Evolutionary conservation across 352 stramenopile genomes (phyloP), one percentile per base, ranked within the genome.

Genomic region (Phytopythium chamaehyphon): DNA sequence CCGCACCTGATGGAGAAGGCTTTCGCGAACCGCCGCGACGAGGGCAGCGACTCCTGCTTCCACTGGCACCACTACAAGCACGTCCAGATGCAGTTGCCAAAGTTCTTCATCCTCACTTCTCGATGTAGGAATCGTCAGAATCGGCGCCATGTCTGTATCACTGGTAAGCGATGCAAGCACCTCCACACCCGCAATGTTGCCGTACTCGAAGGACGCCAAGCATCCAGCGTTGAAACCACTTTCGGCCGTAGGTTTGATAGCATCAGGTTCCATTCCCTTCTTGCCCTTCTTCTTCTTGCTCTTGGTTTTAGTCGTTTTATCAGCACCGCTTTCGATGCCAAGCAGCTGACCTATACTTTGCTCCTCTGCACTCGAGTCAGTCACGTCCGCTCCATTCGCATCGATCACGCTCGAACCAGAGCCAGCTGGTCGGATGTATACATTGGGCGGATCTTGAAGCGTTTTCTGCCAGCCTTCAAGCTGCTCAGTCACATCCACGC

Each of bases 201-300:
- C 73, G 40, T 83, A 87, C 54, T 87, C 78, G n/a, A 89, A 49
- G 0, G 73, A 81, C 26, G 40, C 33, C 28, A 72, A 40, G 16
- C 61, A 61, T 2, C 54, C 43, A 22, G 55, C 10, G 40, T 23
- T 9, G 12, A 19, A 22, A 15, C 19, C 19, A n/a, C 36, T 19
- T 38, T 2, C 22, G 14, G 6, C 18, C 21, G 14, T 44, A 42
- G 18, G 53, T 47, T 2, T 37, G 5, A 4, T 22, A 11, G 23
- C 1, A 2, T 62, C 64, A 3, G 57, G 52, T 18, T 64, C 47
- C 55, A 31, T 57, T 0, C 39, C 22, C 23, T 56, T 51, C 40
- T 52, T 62, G 46, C 53, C 64, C 53, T 60, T 62, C 40, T 64
- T 58, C 23, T 37, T 18, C 14, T 55, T 64, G 51, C 71, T 78